Conservation (phyloP, 306 rosid genomes). For the Gynostemma pentaphyllum region DNA sequence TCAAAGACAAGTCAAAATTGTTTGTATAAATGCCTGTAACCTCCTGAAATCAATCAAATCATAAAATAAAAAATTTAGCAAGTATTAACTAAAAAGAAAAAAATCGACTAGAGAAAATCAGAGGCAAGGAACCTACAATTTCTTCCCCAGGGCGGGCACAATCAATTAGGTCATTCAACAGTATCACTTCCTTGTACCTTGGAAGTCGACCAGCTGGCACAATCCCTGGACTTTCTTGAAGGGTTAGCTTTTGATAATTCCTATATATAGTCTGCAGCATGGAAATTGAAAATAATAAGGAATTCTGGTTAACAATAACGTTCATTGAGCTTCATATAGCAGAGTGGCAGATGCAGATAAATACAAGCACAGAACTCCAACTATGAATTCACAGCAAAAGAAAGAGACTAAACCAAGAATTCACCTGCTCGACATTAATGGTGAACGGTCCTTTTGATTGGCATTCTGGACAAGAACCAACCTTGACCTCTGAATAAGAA, state of each 20-base stretch:
- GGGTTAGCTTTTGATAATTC: constrained; percentile 92
- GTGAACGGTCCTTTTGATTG: constrained; percentile 92
- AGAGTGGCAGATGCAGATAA: too few species aligned
- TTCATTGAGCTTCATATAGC: background rate
- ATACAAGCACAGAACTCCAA: background rate
- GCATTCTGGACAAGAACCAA: constrained; percentile 98
- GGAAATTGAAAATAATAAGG: background rate
- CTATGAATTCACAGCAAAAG: background rate
- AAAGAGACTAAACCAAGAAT: background rate
- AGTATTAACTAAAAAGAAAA: constrained; percentile 12
- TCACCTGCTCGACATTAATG: constrained; percentile 92
- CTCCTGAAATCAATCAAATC: constrained; percentile 49
- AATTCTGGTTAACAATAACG: background rate
- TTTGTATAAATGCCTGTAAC: constrained; percentile 92
- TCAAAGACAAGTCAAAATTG: constrained; percentile 85
- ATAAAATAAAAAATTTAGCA: constrained; percentile 10
- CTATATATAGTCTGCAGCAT: constrained; percentile 75
- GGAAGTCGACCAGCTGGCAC: constrained; percentile 99
- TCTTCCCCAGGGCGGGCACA: constrained; percentile 99
- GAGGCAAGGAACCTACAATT: constrained; percentile 44
- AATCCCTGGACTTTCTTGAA: constrained; percentile 98
- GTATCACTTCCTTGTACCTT: constrained; percentile 93
- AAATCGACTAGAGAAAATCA: background rate
- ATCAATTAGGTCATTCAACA: constrained; percentile 90
- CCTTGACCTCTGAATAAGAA: constrained; percentile 94